These are phyloP conservation scores for Lasiodiplodia theobromae DNA, from an alignment of 2,329 filamentous ascomycete genomes.

Conservation along the genomic window DNA sequence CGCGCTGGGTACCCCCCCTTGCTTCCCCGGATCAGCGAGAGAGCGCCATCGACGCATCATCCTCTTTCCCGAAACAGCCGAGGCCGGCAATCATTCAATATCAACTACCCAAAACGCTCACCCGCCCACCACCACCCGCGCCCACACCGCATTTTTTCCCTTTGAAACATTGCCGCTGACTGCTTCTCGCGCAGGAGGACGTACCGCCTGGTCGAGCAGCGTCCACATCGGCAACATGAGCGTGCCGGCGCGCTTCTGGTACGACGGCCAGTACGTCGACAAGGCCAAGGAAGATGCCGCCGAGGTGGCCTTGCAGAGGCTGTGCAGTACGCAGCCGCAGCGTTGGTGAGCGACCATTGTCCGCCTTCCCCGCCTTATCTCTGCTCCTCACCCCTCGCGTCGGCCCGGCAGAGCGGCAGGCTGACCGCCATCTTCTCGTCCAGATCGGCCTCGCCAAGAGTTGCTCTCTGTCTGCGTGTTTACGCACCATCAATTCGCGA, in stretches of 20 bases:
- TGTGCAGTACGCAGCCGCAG: slow-evolving; percentile 25
- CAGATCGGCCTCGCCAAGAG: slow-evolving; percentile 9
- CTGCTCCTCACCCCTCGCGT: not conserved
- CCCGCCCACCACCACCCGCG: not conserved
- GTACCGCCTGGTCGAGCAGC: slow-evolving; percentile 47
- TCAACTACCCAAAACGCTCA: slow-evolving; percentile 22
- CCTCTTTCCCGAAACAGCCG: slow-evolving; percentile 26
- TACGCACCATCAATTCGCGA: slow-evolving; percentile 10
- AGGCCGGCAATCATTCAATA: slow-evolving; percentile 28
- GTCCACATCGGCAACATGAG: slow-evolving; percentile 37
- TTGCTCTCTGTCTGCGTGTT: slow-evolving; percentile 14
- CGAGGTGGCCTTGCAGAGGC: slow-evolving; percentile 35
- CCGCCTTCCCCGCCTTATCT: slow-evolving; percentile 20
- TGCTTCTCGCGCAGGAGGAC: slow-evolving; percentile 39
- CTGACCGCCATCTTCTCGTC: slow-evolving; percentile 9
- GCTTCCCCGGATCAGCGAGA: slow-evolving; percentile 30
- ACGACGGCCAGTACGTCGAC: slow-evolving; percentile 43
- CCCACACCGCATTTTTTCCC: slow-evolving; percentile 18
- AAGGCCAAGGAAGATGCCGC: slow-evolving; percentile 48
- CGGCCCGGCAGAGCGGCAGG: not conserved
- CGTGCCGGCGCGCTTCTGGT: slow-evolving; percentile 47
- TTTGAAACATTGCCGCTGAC: slow-evolving; percentile 4
- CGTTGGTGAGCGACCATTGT: slow-evolving; percentile 24
- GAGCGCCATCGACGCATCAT: slow-evolving; percentile 25
- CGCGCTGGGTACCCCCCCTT: slow-evolving; percentile 27